phyloP scores from a whole-genome alignment of 2,329 filamentous ascomycete genomes.

The Gliomastix tumulicola region DNA sequence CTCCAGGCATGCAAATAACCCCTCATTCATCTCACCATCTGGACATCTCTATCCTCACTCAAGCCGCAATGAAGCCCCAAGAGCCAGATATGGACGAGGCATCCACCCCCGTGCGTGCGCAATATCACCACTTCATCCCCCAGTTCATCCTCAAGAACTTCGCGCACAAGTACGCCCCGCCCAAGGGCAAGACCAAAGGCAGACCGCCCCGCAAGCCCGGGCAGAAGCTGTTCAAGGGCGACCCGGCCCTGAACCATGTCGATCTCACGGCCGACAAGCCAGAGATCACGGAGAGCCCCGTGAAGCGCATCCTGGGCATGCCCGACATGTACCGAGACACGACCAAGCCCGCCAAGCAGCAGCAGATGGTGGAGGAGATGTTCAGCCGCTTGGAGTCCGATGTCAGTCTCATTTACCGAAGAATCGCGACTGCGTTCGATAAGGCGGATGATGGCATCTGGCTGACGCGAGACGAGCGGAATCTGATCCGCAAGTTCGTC shows the following conservation, averaged over 20 bases:
- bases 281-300: slow-evolving; percentile 9
- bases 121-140: slow-evolving; percentile 4
- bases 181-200: slow-evolving; percentile 1
- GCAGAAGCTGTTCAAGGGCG: too few species aligned
- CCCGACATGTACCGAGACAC: slow-evolving; percentile 18
- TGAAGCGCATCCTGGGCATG: slow-evolving; percentile 13
- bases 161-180: slow-evolving; percentile 1
- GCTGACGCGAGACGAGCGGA: slow-evolving; percentile 20
- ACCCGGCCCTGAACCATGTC: slow-evolving; percentile 14
- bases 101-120: too few species aligned
- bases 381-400: slow-evolving; percentile 13
- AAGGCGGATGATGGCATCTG: slow-evolving; percentile 9
- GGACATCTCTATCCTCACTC: too few species aligned
- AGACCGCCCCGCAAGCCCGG: too few species aligned
- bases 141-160: slow-evolving; percentile 4
- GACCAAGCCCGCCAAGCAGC: slow-evolving; percentile 5
- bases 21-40: too few species aligned
- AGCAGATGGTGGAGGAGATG: slow-evolving; percentile 16
- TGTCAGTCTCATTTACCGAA: slow-evolving; percentile 18
- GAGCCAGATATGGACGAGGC: too few species aligned
- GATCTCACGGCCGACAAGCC: slow-evolving; percentile 8
- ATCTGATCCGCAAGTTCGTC: slow-evolving; percentile 34
- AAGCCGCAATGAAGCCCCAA: too few species aligned
- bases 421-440: slow-evolving; percentile 4
- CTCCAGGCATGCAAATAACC: too few species aligned